Evolutionary conservation across 2,329 filamentous ascomycete genomes (phyloP).

Genomic region (Pyricularia grisea): DNA sequence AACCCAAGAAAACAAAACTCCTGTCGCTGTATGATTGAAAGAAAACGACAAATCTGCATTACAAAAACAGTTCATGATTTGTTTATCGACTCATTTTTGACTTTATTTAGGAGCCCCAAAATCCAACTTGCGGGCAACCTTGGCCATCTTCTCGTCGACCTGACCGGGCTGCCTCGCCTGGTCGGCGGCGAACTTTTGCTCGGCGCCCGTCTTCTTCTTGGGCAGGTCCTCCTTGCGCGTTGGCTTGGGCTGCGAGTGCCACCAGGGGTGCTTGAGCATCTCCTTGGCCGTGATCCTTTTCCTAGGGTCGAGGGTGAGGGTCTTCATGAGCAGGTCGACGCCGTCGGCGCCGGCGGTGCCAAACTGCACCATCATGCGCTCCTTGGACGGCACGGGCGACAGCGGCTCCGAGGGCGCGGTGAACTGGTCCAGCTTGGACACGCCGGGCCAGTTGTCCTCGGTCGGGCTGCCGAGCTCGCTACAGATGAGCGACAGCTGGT

Average conservation of each 20-base stretch:
- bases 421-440: slow-evolving; percentile 71
- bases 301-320: slow-evolving; percentile 77
- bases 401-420: slow-evolving; percentile 48
- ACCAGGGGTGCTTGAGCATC: slow-evolving; percentile 78
- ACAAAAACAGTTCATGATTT: not conserved
- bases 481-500: slow-evolving; percentile 78
- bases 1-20: not conserved
- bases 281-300: slow-evolving; percentile 69
- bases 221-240: slow-evolving; percentile 77
- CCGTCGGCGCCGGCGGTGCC: slow-evolving; percentile 72
- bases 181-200: slow-evolving; percentile 72
- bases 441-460: slow-evolving; percentile 93
- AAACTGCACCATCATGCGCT: slow-evolving; percentile 69
- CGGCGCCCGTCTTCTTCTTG: slow-evolving; percentile 53
- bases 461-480: slow-evolving; percentile 81
- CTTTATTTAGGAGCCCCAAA: slow-evolving; percentile 46
- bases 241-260: slow-evolving; percentile 73
- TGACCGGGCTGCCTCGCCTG: slow-evolving; percentile 68
- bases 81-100: no score
- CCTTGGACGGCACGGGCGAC: slow-evolving; percentile 53
- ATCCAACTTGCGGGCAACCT: slow-evolving; percentile 75
- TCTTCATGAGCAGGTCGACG: slow-evolving; percentile 79
- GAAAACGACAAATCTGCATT: not conserved
- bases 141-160: slow-evolving; percentile 59
- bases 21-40: not conserved